These are phyloP conservation scores for Simmondsia chinensis DNA, from an alignment of 148 eudicot genomes.

Conservation along the genomic window DNA sequence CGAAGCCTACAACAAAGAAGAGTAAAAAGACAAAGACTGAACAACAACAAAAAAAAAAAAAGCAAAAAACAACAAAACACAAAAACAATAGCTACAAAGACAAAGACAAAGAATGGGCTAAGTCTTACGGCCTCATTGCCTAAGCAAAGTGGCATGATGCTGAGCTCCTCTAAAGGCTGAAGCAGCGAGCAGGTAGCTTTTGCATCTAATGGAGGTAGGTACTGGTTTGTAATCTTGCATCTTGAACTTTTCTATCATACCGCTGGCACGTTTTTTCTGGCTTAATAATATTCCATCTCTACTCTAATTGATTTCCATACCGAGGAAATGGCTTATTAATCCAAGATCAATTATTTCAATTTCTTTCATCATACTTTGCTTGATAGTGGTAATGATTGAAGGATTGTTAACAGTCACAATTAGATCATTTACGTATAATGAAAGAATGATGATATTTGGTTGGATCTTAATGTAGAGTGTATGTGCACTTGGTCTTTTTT, in stretches of 20 bases:
- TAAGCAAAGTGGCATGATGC: too few species aligned
- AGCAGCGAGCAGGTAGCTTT: too few species aligned
- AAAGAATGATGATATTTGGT: slow-evolving; percentile 11
- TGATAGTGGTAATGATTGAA: neutral
- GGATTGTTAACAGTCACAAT: neutral
- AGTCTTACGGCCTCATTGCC: too few species aligned
- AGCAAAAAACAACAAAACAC: too few species aligned
- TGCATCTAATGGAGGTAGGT: too few species aligned
- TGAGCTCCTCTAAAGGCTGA: too few species aligned
- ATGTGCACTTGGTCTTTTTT: neutral
- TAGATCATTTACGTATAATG: neutral
- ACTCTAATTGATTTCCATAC: neutral
- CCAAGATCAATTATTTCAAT: neutral
- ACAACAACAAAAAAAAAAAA: too few species aligned
- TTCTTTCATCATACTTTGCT: neutral
- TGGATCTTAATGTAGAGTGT: slow-evolving; percentile 1
- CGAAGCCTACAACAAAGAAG: too few species aligned
- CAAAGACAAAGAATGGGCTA: too few species aligned
- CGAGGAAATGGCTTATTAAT: neutral
- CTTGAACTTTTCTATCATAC: neutral
- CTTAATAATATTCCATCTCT: neutral
- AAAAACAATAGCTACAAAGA: too few species aligned
- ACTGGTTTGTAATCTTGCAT: neutral
- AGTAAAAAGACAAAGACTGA: too few species aligned
- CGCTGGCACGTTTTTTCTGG: neutral